Evolutionary conservation across 495 filamentous ascomycete genomes (phyloP), one percentile per base, ranked within the genome.

Genomic region (Aspergillus sclerotiicarbonarius): DNA sequence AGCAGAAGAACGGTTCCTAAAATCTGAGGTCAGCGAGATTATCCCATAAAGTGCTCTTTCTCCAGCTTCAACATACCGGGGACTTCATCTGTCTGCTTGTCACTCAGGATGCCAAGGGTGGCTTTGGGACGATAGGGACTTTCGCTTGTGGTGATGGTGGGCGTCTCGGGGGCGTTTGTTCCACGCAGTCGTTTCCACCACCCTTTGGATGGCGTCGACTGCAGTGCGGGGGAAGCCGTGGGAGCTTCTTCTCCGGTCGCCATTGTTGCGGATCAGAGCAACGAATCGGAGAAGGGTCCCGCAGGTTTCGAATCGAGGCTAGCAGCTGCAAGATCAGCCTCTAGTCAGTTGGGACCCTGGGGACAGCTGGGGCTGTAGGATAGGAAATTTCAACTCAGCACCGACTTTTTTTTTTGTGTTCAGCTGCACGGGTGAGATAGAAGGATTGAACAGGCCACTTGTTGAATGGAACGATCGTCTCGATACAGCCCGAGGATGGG

Each of bases 41-140:
- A 25, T 8, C 35, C 1, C n/a, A 49, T 31, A 16, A 25, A 7
- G 21, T 21, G 12, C 8, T 16, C 9, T 25, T 16, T 48, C 8
- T 39, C 19, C 6, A 33, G 18, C 35, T n/a, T 1, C 3, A 21
- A 72, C 83, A 58, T 75, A 92, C 93, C 93, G 63, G 93, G 94
- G 19, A 98, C 94, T 75, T 96, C 90, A 37, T 95, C 89, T 0
- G 93, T 97, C 50, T 87, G 72, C 56, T 68, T 81, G 62, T 96
- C 91, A 67, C 91, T 92, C 35, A 96, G 69, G 18, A 98, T 87
- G 37, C 92, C 93, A 74, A 97, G 77, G 8, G 80, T 90, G 81
- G 89, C 91, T 74, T 78, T 84, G 12, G 73, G 47, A n/a, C 76
- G 72, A 61, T 79, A 77, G 9, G 53, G 59, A 31, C 41, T 20